phyloP scores from a whole-genome alignment of 2,329 filamentous ascomycete species.

The Aspergillus sp. region DNA sequence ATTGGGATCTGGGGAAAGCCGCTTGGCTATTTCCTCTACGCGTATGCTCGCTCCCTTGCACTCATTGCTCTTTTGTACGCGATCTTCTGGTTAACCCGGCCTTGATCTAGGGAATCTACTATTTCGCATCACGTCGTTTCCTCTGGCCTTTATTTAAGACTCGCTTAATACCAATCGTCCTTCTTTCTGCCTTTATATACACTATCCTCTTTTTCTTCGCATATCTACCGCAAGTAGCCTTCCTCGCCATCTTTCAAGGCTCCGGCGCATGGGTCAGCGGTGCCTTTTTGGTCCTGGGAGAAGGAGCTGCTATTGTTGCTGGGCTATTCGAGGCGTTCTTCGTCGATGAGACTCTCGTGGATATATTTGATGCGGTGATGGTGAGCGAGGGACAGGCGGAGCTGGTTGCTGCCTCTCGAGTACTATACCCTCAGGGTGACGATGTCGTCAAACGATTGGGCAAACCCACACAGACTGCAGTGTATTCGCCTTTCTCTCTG shows the following conservation, averaged over 20 bases:
- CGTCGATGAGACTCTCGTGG: conserved; percentile 74
- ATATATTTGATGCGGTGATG: conserved; percentile 82
- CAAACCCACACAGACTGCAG: conserved; percentile 71
- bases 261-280: conserved; percentile 86
- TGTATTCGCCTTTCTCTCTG: conserved; percentile 86
- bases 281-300: conserved; percentile 75
- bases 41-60: conserved; percentile 34
- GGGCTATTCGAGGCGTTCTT: conserved; percentile 77
- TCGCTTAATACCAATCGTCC: conserved; percentile 74
- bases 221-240: conserved; percentile 84
- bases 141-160: conserved; percentile 79
- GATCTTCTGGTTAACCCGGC: conserved; percentile 1
- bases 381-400: conserved; percentile 71
- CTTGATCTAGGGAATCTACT: conserved; percentile 67
- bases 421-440: conserved; percentile 66
- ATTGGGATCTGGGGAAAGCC: conserved; percentile 32
- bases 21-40: conserved; percentile 51
- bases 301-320: conserved; percentile 62
- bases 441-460: conserved; percentile 78
- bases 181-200: conserved; percentile 82
- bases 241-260: conserved; percentile 86
- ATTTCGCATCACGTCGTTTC: conserved; percentile 73
- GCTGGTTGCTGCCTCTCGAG: conserved; percentile 66
- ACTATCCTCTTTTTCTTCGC: conserved; percentile 83
- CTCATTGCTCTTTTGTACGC: conserved; percentile 1